These are phyloP conservation scores for Echites panduratus DNA, from an alignment of 257 asterid genomes.

Conservation along the genomic window DNA sequence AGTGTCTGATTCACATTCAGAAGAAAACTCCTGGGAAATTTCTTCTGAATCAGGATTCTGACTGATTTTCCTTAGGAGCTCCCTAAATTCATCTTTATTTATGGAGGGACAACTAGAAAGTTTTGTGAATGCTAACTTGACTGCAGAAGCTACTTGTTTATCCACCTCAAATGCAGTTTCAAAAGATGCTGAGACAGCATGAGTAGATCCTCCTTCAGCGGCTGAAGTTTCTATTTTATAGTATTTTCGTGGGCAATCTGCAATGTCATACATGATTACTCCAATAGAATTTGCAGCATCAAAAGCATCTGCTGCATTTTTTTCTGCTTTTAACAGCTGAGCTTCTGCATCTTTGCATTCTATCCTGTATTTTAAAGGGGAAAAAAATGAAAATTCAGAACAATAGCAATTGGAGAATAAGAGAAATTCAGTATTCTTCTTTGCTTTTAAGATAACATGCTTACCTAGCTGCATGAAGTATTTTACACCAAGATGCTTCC, in stretches of 20 bases:
- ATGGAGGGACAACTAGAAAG: slow-evolving; percentile 64
- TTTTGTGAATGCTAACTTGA: slow-evolving; percentile 72
- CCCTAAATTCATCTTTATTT: slow-evolving; percentile 68
- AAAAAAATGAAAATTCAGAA: slow-evolving; percentile 2
- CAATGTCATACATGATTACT: slow-evolving; percentile 66
- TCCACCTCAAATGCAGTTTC: slow-evolving; percentile 90
- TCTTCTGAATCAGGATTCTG: slow-evolving; percentile 71
- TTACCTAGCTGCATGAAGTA: slow-evolving; percentile 87
- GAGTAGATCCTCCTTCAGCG: slow-evolving; percentile 41
- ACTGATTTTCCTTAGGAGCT: slow-evolving; percentile 66
- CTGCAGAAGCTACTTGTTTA: slow-evolving; percentile 86
- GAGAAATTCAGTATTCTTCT: neutral
- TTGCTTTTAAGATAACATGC: neutral
- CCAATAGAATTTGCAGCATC: slow-evolving; percentile 74
- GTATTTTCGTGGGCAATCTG: slow-evolving; percentile 46
- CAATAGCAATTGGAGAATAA: neutral
- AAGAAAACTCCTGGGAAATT: slow-evolving; percentile 22
- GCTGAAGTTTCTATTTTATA: slow-evolving; percentile 45
- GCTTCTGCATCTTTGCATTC: slow-evolving; percentile 78
- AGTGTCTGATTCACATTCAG: slow-evolving; percentile 55
- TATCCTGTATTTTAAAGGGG: slow-evolving; percentile 40
- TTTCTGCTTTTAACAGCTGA: slow-evolving; percentile 47
- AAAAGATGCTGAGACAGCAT: slow-evolving; percentile 67
- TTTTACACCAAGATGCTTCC: slow-evolving; percentile 97
- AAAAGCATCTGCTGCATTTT: slow-evolving; percentile 63